Conservation (phyloP, 2,329 filamentous ascomycete species). For the Corniculantispora saksenae region DNA sequence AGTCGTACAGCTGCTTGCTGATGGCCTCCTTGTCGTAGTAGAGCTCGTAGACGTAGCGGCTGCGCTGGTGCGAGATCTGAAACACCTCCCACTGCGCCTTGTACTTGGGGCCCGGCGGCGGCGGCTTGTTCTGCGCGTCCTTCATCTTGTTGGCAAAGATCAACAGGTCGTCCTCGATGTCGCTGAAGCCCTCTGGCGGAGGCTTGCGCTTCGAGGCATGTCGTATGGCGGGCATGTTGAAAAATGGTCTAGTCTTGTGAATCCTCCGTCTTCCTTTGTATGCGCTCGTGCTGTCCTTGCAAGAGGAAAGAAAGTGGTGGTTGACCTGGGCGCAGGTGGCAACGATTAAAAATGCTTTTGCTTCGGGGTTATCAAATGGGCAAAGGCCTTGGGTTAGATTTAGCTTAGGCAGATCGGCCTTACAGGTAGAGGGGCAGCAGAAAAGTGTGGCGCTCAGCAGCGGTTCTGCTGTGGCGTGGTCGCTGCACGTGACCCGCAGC, state of each 20-base stretch:
- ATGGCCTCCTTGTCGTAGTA: slow-evolving; percentile 99
- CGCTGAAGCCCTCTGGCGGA: slow-evolving; percentile 81
- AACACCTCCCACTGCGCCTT: slow-evolving; percentile 97
- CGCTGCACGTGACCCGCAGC: slow-evolving; percentile 14
- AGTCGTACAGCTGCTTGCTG: slow-evolving; percentile 88
- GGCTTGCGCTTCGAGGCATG: slow-evolving; percentile 77
- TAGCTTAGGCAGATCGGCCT: background rate
- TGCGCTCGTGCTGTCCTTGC: background rate
- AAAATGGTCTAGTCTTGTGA: too few species aligned
- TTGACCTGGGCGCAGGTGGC: background rate
- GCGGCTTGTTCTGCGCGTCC: slow-evolving; percentile 89
- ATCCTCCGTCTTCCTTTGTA: background rate
- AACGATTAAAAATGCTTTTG: background rate
- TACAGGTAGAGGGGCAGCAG: slow-evolving; percentile 6
- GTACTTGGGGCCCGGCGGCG: slow-evolving; percentile 76
- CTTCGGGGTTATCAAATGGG: background rate
- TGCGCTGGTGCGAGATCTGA: slow-evolving; percentile 91
- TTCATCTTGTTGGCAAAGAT: slow-evolving; percentile 92
- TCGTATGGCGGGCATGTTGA: slow-evolving; percentile 73
- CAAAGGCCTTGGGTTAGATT: background rate
- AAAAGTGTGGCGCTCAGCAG: slow-evolving; percentile 4
- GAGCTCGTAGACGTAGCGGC: slow-evolving; percentile 91
- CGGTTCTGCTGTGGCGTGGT: slow-evolving; percentile 1
- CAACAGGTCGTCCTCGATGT: slow-evolving; percentile 83
- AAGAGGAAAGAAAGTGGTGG: background rate